These are phyloP conservation scores for Abrus precatorius DNA, from an alignment of 306 rosid genomes.

Conservation along the genomic window DNA sequence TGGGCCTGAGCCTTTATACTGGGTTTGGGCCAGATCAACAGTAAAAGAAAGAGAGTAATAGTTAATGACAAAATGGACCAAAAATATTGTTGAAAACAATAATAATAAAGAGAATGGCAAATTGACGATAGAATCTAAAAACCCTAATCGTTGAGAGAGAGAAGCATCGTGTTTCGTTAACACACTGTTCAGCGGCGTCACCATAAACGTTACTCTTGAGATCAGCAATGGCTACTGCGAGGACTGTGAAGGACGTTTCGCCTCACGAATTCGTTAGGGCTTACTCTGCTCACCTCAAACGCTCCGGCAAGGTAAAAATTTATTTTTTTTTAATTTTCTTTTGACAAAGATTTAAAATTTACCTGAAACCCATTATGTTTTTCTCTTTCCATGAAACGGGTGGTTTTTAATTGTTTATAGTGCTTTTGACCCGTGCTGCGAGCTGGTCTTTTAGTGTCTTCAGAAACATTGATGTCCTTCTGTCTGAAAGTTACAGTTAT, in stretches of 20 bases:
- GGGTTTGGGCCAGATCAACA: no score
- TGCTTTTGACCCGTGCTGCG: background rate
- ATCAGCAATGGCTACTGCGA: conserved; percentile 45
- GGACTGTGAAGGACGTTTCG: conserved; percentile 50
- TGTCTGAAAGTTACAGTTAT: background rate
- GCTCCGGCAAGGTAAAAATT: conserved; percentile 50
- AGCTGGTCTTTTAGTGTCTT: background rate
- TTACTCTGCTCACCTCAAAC: conserved; percentile 48
- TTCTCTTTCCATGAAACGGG: background rate
- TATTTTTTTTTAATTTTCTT: background rate
- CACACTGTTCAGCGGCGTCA: no score
- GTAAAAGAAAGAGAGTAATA: no score
- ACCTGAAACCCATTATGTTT: background rate
- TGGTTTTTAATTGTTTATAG: background rate
- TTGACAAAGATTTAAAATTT: background rate
- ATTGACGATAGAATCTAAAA: no score
- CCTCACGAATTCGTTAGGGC: conserved; percentile 55
- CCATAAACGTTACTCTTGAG: no score
- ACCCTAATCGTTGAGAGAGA: no score
- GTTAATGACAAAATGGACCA: no score
- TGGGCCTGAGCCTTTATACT: no score
- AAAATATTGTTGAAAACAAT: no score
- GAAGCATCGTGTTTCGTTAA: no score
- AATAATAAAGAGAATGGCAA: no score
- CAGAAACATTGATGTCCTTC: background rate